phyloP scores from a whole-genome alignment of 805 yeast species.

The Saccharomyces kudriavzevii region DNA sequence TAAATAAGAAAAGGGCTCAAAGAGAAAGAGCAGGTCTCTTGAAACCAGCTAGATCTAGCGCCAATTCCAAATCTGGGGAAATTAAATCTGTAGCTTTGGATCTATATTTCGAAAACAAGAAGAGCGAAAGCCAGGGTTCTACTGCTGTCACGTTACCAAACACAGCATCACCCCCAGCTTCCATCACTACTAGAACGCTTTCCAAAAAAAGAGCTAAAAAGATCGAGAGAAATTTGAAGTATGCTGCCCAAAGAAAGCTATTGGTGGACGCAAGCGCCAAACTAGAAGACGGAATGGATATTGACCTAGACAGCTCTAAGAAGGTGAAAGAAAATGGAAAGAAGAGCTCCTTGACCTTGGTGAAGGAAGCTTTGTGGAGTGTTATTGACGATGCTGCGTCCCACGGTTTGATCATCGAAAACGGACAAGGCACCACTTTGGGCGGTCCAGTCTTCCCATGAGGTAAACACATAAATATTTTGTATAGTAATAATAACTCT shows the following conservation, averaged over 20 bases:
- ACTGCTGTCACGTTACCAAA: conserved; percentile 9
- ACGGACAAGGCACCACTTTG: conserved; percentile 75
- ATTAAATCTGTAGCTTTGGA: conserved; percentile 37
- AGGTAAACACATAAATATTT: conserved; percentile 8
- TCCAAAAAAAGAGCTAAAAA: conserved; percentile 75
- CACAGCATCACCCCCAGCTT: conserved; percentile 8
- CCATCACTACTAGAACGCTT: conserved; percentile 48
- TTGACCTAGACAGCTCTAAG: conserved; percentile 36
- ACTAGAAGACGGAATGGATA: conserved; percentile 31
- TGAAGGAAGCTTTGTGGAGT: conserved; percentile 63
- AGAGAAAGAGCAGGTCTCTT: conserved; percentile 37
- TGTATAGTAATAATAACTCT: conserved; percentile 6
- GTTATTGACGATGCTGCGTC: conserved; percentile 52
- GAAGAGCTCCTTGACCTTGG: conserved; percentile 32
- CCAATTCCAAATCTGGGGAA: conserved; percentile 34
- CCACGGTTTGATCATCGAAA: conserved; percentile 36
- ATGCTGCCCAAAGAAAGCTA: conserved; percentile 51
- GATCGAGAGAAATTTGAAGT: conserved; percentile 69
- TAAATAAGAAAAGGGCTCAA: conserved; percentile 49
- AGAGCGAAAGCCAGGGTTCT: conserved; percentile 1
- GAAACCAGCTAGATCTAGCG: conserved; percentile 42
- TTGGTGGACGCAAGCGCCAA: conserved; percentile 43
- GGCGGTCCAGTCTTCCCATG: conserved; percentile 61
- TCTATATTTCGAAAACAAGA: conserved; percentile 30
- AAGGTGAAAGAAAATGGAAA: conserved; percentile 20